Percentiles rank a stretch among this genome's conserved stretches.
Evolutionary conservation across 139 green algal genomes (phyloP).

Genomic region (Tetraselmis striata): DNA sequence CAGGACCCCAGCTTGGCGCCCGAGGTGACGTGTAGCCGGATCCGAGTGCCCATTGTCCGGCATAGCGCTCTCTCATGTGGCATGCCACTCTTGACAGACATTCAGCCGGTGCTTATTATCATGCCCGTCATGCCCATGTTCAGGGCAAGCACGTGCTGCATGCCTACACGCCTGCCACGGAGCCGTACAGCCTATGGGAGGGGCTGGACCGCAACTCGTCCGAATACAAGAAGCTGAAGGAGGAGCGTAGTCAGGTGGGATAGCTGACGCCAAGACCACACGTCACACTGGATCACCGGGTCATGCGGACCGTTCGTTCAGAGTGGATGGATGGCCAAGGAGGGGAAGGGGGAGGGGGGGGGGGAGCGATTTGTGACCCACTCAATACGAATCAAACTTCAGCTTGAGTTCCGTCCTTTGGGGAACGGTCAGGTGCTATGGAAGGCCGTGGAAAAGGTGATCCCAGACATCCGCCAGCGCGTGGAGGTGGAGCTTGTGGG

Average conservation of each 20-base stretch:
- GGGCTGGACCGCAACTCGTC: slow-evolving; percentile 57
- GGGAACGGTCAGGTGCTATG: slow-evolving; percentile 88
- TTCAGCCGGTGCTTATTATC: too few species aligned
- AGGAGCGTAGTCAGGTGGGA: slow-evolving; percentile 60
- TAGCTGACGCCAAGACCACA: not conserved
- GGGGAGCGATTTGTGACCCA: too few species aligned
- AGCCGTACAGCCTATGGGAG: slow-evolving; percentile 87
- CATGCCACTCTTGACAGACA: too few species aligned
- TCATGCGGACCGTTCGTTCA: too few species aligned
- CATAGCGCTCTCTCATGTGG: too few species aligned
- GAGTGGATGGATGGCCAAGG: too few species aligned
- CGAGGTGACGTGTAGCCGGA: not conserved
- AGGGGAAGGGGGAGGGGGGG: too few species aligned
- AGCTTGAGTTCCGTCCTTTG: too few species aligned
- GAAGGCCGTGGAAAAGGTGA: slow-evolving; percentile 72
- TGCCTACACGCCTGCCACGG: slow-evolving; percentile 76
- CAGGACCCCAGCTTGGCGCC: slow-evolving; percentile 72
- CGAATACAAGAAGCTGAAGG: slow-evolving; percentile 85
- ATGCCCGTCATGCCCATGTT: too few species aligned
- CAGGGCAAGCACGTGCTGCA: slow-evolving; percentile 80
- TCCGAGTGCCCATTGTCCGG: too few species aligned
- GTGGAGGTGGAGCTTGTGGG: slow-evolving; percentile 69
- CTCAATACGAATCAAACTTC: too few species aligned
- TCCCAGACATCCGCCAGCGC: slow-evolving; percentile 74
- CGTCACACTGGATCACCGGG: not conserved